Conservation (phyloP, 2,329 filamentous ascomycete genomes). For the Monosporascus sp. region DNA sequence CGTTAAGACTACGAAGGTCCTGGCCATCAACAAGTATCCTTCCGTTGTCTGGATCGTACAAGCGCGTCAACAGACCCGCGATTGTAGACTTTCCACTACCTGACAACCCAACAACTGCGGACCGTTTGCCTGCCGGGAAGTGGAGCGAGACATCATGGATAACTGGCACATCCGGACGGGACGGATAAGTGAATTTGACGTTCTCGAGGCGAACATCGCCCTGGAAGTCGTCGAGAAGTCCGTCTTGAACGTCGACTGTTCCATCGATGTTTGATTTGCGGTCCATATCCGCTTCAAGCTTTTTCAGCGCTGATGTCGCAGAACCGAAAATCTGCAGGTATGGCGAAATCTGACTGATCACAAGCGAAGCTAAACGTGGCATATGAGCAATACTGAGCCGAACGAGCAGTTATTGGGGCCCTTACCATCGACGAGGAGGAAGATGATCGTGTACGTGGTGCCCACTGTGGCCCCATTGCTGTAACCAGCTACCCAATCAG, state of each 20-base stretch:
- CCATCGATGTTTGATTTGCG: constrained; percentile 39
- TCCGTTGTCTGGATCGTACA: constrained; percentile 52
- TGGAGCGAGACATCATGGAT: constrained; percentile 28
- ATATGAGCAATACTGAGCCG: constrained; percentile 23
- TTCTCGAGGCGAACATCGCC: constrained; percentile 30
- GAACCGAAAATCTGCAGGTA: constrained; percentile 55
- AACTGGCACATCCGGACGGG: constrained; percentile 28
- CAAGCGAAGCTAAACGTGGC: constrained; percentile 43
- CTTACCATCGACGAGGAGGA: constrained; percentile 55
- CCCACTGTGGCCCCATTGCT: constrained; percentile 33
- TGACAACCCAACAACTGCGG: constrained; percentile 45
- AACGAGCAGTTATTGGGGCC: not conserved
- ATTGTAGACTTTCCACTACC: constrained; percentile 45
- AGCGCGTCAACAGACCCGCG: constrained; percentile 47
- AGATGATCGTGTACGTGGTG: constrained; percentile 57
- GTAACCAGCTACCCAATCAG: constrained; percentile 30
- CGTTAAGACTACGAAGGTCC: constrained; percentile 43
- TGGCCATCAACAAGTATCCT: constrained; percentile 40
- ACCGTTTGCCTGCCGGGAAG: constrained; percentile 32
- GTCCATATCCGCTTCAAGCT: constrained; percentile 50
- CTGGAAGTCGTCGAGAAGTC: constrained; percentile 39
- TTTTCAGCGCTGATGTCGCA: constrained; percentile 48
- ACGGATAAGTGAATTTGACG: constrained; percentile 33
- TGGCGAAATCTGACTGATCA: constrained; percentile 54
- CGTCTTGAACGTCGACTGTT: constrained; percentile 36